phyloP scores from a whole-genome alignment of 768 basidiomycete species.

The Lentinula raphanica region DNA sequence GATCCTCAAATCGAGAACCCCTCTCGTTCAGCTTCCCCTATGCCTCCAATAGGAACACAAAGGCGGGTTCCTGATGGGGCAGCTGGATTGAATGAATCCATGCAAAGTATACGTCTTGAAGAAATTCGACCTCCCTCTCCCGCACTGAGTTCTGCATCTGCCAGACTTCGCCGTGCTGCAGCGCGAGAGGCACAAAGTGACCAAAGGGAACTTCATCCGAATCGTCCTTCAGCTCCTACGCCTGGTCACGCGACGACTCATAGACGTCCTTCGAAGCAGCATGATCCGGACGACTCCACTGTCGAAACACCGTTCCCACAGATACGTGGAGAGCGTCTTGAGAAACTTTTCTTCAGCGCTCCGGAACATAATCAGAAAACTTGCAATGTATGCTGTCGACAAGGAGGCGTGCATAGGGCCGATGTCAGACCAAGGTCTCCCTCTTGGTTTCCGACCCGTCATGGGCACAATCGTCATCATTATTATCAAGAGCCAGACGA shows the following conservation, averaged over 20 bases:
- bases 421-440: constrained; percentile 14
- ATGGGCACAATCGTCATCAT: constrained; percentile 11
- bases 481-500: constrained; percentile 21
- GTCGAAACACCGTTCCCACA: constrained; percentile 70
- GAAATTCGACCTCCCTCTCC: background rate
- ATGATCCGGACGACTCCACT: background rate
- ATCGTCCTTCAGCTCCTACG: constrained; percentile 32
- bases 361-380: constrained; percentile 70
- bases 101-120: background rate
- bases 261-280: constrained; percentile 7
- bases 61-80: background rate
- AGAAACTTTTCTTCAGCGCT: constrained; percentile 76
- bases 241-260: constrained; percentile 25
- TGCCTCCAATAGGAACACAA: background rate
- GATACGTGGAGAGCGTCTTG: constrained; percentile 73
- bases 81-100: background rate
- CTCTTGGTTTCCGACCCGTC: constrained; percentile 20
- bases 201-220: background rate
- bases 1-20: background rate
- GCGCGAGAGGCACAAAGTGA: background rate
- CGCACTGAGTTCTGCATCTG: background rate
- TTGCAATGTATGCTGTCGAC: constrained; percentile 61
- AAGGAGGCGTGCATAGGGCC: constrained; percentile 8
- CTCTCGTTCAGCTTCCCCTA: constrained; percentile 1
- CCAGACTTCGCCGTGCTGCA: background rate